Evolutionary conservation across 805 yeast genomes (phyloP), one percentile per base, ranked within the genome.

Genomic region (Tetrapisispora phaffii): DNA sequence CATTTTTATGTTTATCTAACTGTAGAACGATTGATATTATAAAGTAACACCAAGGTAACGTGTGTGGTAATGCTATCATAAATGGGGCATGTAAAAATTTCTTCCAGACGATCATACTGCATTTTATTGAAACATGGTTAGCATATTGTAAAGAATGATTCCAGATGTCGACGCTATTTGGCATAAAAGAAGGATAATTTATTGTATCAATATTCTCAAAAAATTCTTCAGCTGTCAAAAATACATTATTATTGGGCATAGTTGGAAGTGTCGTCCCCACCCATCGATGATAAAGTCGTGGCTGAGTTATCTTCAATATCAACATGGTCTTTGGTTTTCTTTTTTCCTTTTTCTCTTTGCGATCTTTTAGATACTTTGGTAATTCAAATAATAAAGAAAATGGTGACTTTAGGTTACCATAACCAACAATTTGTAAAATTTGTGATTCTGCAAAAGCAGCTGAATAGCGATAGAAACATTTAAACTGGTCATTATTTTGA

Each of bases 381-480:
- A 85, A 66, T 46, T 76, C 80, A 62, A 85, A 85, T 13, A 85
- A 58, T 54, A 80, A 76, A 6, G 90, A 87, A 65, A 84, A 83
- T 17, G 90, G 88, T 56, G 82, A 84, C 38, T 71, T 70, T 5
- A 84, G 73, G 57, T 82, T 83, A 29, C 93, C 94, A 62, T 84
- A 80, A 1, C 93, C 93, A 39, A 82, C 75, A 44, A 84, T 59
- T 65, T 84, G 90, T 54, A 79, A 74, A 44, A 85, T 77, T 55
- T 84, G 85, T 23, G 88, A 78, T 40, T 83, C 69, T 2, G 93
- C 90, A 68, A 85, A 82, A 33, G 79, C 73, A 3, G 88, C 75
- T 1, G 86, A 80, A 57, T 83, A 82, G 54, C 82, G 82, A 56
- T 80, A 81, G 84, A 87, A 85, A 54, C 82, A 83, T 47, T 77